Base-by-base conservation (phyloP, 2,329 filamentous ascomycete genomes). In the Samsoniella hepiali region DNA sequence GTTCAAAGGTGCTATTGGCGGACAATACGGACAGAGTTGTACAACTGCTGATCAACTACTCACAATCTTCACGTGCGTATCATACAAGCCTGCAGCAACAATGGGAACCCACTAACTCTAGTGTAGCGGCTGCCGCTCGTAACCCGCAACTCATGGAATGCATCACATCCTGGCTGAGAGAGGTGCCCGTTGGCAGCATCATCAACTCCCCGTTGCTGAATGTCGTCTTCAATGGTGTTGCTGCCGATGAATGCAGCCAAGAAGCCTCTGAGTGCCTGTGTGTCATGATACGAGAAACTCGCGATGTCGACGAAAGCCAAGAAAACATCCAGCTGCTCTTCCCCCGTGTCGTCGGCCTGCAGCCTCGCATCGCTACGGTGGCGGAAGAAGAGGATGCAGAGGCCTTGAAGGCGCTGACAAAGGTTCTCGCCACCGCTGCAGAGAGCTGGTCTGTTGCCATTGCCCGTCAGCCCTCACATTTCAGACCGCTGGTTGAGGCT, bases 401-500 rank as follows among this genome's bases (percentile, higher is more conserved):
- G 64, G 84, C 87, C 6, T 93, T 94, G 80, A 96, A 94, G 76
- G 91, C 92, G 13, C 81, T 97, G 63, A 97, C 95, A 10, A 88
- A 93, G 69, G 84, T 99, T 32, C 96, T 98, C 72, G 87, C 95
- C 4, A 93, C 97, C 72, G 93, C 95, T 32, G 96, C 92, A 67
- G 93, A 97, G 72, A 88, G 93, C 7, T 99, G 95, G 95, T 92
- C 95, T 5, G 87, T 98, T 45, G 84, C 96, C 32, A 93, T 98
- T 71, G 93, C 93, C 27, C 87, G 95, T 56, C 83, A 97, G 70
- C 92, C 95, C 0, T 76, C 79, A 15, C 87, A 93, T 58, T 98
- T 98, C 79, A 85, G 91, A 45, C 87, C 86, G 11, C 82, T 99
- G 5, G 94, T 99, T 11, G 93, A 97, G 71, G 88, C 90, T 7